A percentile compares a stretch with the other conserved stretches of the same genome.
Evolutionary conservation across 495 filamentous ascomycete species (phyloP).

Genomic region (Neurospora sp.): DNA sequence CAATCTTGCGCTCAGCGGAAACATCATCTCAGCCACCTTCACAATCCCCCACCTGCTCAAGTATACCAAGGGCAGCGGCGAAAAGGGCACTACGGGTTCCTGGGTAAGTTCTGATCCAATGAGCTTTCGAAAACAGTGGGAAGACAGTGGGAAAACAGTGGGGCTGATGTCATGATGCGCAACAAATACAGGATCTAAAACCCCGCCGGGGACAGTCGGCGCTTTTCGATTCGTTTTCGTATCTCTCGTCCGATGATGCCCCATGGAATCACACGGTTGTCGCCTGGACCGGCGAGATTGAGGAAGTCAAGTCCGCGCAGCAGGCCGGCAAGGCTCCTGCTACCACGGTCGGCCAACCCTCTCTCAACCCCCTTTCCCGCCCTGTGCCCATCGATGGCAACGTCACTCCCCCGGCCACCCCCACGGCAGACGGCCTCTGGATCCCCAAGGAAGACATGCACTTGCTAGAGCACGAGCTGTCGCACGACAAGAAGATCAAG

Average conservation of each 20-base stretch:
- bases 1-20: slow-evolving; percentile 61
- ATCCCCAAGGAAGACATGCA: slow-evolving; percentile 56
- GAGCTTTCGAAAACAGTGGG: neutral
- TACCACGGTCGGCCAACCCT: slow-evolving; percentile 29
- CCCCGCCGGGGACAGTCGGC: slow-evolving; percentile 76
- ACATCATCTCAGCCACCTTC: slow-evolving; percentile 80
- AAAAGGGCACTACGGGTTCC: neutral
- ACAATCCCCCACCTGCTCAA: slow-evolving; percentile 69
- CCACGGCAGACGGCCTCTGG: slow-evolving; percentile 51
- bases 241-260: slow-evolving; percentile 64
- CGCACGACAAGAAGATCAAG: slow-evolving; percentile 50
- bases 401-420: slow-evolving; percentile 40
- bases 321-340: slow-evolving; percentile 33
- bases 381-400: slow-evolving; percentile 60
- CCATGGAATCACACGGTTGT: slow-evolving; percentile 82
- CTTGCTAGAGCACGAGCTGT: slow-evolving; percentile 58
- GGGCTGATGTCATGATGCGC: slow-evolving; percentile 20
- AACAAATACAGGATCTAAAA: slow-evolving; percentile 49
- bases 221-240: slow-evolving; percentile 77
- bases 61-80: slow-evolving; percentile 51
- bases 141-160: slow-evolving; percentile 7
- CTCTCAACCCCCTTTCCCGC: slow-evolving; percentile 52
- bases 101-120: neutral
- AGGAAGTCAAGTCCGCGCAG: slow-evolving; percentile 36
- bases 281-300: slow-evolving; percentile 88